phyloP scores from a whole-genome alignment of 495 filamentous ascomycete species.

The Copromyces sp. region DNA sequence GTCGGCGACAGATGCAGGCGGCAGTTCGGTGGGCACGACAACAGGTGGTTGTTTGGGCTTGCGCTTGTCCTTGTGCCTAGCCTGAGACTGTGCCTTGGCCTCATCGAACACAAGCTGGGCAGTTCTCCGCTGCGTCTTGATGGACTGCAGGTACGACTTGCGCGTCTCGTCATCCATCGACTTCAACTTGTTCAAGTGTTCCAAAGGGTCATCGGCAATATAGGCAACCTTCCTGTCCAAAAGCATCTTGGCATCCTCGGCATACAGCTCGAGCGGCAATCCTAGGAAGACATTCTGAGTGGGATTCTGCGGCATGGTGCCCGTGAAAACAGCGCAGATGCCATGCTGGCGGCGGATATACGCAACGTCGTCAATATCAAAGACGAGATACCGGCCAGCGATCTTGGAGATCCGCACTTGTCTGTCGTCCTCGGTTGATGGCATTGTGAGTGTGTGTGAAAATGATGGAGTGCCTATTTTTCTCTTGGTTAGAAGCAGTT shows the following conservation, averaged over 20 bases:
- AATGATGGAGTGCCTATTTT: neutral
- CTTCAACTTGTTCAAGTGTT: slow-evolving; percentile 52
- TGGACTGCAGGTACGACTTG: slow-evolving; percentile 29
- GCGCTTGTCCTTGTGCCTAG: slow-evolving; percentile 21
- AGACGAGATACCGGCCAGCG: slow-evolving; percentile 74
- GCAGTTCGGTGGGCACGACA: neutral
- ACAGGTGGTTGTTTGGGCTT: slow-evolving; percentile 3
- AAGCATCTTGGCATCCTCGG: slow-evolving; percentile 77
- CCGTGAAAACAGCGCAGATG: slow-evolving; percentile 80
- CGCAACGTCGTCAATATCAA: slow-evolving; percentile 73
- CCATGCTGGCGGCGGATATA: slow-evolving; percentile 71
- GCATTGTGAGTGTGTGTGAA: slow-evolving; percentile 13
- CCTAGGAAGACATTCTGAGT: slow-evolving; percentile 93
- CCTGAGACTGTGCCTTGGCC: slow-evolving; percentile 27
- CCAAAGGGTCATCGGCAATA: slow-evolving; percentile 63
- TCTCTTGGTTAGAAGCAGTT: slow-evolving; percentile 13
- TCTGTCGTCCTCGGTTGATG: slow-evolving; percentile 14
- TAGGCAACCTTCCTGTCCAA: slow-evolving; percentile 71
- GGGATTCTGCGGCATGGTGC: slow-evolving; percentile 79
- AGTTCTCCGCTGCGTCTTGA: slow-evolving; percentile 30
- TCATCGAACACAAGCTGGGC: slow-evolving; percentile 29
- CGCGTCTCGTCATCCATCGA: slow-evolving; percentile 47
- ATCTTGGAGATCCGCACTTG: slow-evolving; percentile 72
- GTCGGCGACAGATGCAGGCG: neutral
- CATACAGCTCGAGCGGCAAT: slow-evolving; percentile 77